These are phyloP conservation scores for Talaromyces thailandensis DNA, from an alignment of 495 filamentous ascomycete genomes.

Conservation along the genomic window DNA sequence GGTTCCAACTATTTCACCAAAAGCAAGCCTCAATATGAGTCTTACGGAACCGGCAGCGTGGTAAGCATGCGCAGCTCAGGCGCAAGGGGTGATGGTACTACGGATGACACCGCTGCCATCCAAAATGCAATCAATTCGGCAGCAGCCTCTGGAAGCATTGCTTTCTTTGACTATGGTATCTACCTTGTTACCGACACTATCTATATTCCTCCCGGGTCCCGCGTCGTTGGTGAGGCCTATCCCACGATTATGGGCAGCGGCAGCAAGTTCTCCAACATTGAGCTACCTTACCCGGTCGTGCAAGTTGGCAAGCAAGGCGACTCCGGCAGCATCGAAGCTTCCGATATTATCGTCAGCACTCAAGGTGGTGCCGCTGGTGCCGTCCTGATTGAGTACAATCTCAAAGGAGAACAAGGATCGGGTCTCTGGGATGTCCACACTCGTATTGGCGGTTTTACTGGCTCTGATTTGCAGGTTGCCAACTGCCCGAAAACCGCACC, in stretches of 20 bases:
- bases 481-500: conserved; percentile 37
- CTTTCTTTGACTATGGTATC: conserved; percentile 39
- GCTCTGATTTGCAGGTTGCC: conserved; percentile 38
- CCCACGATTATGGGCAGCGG: conserved; percentile 56
- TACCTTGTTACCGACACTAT: conserved; percentile 41
- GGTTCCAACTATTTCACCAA: conserved; percentile 37
- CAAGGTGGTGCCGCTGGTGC: conserved; percentile 55
- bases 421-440: conserved; percentile 54
- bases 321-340: conserved; percentile 46
- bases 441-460: conserved; percentile 46
- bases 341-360: conserved; percentile 52
- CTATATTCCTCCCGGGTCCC: conserved; percentile 33
- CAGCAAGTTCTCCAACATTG: conserved; percentile 49
- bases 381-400: conserved; percentile 67
- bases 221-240: conserved; percentile 45
- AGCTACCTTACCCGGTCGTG: conserved; percentile 55
- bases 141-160: conserved; percentile 30
- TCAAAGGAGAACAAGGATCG: conserved; percentile 37
- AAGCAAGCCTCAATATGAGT: conserved; percentile 47
- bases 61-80: conserved; percentile 47
- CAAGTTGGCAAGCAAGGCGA: conserved; percentile 49
- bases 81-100: conserved; percentile 59
- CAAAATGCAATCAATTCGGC: conserved; percentile 35
- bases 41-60: conserved; percentile 41
- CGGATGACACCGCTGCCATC: conserved; percentile 55